Evolutionary conservation across 2,329 filamentous ascomycete genomes (phyloP).

Genomic region (Aureobasidium sp.): DNA sequence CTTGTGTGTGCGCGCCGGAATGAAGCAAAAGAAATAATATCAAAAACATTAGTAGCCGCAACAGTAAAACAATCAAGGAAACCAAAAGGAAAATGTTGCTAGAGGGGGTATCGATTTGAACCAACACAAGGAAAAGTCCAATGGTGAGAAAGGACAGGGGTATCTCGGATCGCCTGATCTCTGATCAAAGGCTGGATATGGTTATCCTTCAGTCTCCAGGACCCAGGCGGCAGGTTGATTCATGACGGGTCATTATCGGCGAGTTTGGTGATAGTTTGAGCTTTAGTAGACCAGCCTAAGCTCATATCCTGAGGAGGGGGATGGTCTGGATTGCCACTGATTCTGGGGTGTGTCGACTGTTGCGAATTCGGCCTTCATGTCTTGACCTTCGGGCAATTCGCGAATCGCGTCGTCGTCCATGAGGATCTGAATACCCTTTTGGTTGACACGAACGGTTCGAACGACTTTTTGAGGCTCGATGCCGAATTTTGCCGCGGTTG

Average conservation of each 20-base stretch:
- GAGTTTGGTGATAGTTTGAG: background rate
- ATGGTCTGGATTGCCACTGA: slow-evolving; percentile 33
- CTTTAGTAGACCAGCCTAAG: slow-evolving; percentile 40
- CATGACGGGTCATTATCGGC: slow-evolving; percentile 5
- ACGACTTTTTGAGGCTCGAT: slow-evolving; percentile 65
- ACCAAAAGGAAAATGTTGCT: background rate
- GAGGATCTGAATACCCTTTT: slow-evolving; percentile 70
- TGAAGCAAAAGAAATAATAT: background rate
- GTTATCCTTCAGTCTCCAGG: slow-evolving; percentile 11
- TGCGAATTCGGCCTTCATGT: slow-evolving; percentile 68
- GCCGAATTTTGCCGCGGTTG: slow-evolving; percentile 70
- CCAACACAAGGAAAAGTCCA: slow-evolving; percentile 12
- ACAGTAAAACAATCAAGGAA: background rate
- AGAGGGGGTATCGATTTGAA: background rate
- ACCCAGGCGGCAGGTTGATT: slow-evolving; percentile 8
- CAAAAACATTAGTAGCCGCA: background rate
- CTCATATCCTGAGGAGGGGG: slow-evolving; percentile 37
- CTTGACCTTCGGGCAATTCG: slow-evolving; percentile 80
- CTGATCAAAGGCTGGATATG: slow-evolving; percentile 10
- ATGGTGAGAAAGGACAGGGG: slow-evolving; percentile 6
- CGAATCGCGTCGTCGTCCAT: slow-evolving; percentile 85
- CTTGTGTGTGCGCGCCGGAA: background rate
- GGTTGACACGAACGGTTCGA: slow-evolving; percentile 63
- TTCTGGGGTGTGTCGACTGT: slow-evolving; percentile 41
- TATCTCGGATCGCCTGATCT: slow-evolving; percentile 10